Percentiles rank a stretch among this genome's conserved stretches.
Conservation (phyloP, 345 rosid species). For the Brassica juncea region DNA sequence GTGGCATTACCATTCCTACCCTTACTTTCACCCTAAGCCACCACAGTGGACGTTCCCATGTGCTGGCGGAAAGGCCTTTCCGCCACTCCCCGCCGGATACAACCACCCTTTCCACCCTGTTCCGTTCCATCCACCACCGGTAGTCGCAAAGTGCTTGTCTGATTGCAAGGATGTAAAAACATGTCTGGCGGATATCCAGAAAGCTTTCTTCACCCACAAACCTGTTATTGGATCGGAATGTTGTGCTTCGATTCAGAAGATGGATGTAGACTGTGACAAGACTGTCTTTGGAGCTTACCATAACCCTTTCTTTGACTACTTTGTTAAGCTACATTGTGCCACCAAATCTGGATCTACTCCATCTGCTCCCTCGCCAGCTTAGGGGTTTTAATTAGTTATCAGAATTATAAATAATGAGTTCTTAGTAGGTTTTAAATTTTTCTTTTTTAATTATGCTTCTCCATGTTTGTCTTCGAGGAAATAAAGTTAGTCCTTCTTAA, state of each 20-base stretch:
- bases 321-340: slow-evolving; percentile 32
- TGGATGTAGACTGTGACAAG: slow-evolving; percentile 34
- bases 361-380: slow-evolving; percentile 32
- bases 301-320: slow-evolving; percentile 30
- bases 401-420: slow-evolving; percentile 4
- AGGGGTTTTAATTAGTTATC: not conserved
- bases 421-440: not conserved
- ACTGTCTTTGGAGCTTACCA: slow-evolving; percentile 38
- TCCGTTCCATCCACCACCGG: slow-evolving; percentile 37
- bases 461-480: not conserved
- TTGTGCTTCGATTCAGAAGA: slow-evolving; percentile 30
- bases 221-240: slow-evolving; percentile 20
- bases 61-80: slow-evolving; percentile 28
- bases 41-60: slow-evolving; percentile 29
- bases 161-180: slow-evolving; percentile 37
- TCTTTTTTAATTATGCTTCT: not conserved
- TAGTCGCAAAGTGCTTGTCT: slow-evolving; percentile 31
- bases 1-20: slow-evolving; percentile 34
- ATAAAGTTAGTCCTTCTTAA: not conserved
- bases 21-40: slow-evolving; percentile 25
- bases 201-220: slow-evolving; percentile 30
- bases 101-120: slow-evolving; percentile 20
- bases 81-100: slow-evolving; percentile 29
- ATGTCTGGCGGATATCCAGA: slow-evolving; percentile 22
- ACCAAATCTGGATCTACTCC: slow-evolving; percentile 26